Base-by-base conservation (phyloP, 345 rosid species). In the Mallotus nudiflorus region DNA sequence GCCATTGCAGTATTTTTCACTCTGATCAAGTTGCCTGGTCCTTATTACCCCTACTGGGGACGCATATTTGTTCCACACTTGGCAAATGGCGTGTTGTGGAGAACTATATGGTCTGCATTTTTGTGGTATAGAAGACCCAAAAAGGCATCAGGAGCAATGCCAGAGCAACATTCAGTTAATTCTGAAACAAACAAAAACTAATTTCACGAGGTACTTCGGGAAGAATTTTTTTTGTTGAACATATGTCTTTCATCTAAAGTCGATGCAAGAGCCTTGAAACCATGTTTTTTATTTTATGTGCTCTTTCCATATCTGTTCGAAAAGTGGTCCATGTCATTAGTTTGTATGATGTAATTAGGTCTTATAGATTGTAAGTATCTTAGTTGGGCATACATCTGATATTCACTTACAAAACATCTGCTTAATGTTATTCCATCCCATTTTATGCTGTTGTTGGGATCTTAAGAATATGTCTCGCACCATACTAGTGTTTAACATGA, bases 41-140 rank as follows among this genome's bases (percentile, higher is more conserved):
- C 98, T 1, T 89, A 80, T 75, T 94, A 91, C 65, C 97, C 97
- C 1, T 88, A 80, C 52, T 88, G 97, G 97, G 93, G 97, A 16
- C 91, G 96, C 22, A 75, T 91, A 63, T 73, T 91, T 25, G 62
- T 91, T 76, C 97, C 97, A 20, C 97, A 88, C 73, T 50, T 94
- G 44, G 95, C 97, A 2, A 94, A 94, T 79, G 98, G 96, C 49
- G 93, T 86, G 24, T 65, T 88, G 56, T 65, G 81, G 78, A 89
- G 89, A 74, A 77, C 87, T 64, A 57, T 90, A 24, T 93, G 92
- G 96, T 80, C 81, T 69, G 66, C 79, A 24, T 77, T 82, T 67
- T 44, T 73, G 45, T 87, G 97, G 93, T 76, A 67, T 77, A 88
- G 84, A 82, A 84, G 80, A 83, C 81, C 88, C 29, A 74, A 9